These are phyloP conservation scores for Termitomyces sp. DNA, from an alignment of 768 basidiomycete species.

Conservation along the genomic window DNA sequence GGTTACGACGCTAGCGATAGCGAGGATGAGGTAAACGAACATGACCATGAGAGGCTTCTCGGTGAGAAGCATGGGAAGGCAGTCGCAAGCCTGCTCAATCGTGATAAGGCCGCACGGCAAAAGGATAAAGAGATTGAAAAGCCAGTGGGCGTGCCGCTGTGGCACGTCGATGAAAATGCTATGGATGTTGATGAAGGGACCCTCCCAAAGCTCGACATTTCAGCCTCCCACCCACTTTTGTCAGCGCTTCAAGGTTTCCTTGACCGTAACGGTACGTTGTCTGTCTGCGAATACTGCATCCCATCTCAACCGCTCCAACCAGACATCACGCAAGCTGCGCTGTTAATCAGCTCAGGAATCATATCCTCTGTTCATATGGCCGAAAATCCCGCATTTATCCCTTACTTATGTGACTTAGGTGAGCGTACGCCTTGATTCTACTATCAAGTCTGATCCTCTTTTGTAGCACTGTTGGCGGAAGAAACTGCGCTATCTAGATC, in stretches of 20 bases:
- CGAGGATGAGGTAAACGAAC: constrained; percentile 29
- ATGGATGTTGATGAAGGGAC: constrained; percentile 16
- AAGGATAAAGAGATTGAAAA: constrained; percentile 25
- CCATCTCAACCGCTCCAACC: constrained; percentile 6
- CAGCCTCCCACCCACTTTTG: constrained; percentile 23
- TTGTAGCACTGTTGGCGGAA: constrained; percentile 28
- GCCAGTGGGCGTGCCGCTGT: constrained; percentile 29
- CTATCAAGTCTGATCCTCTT: constrained; percentile 8
- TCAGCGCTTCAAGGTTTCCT: constrained; percentile 31
- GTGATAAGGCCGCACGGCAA: constrained; percentile 33
- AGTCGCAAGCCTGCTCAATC: constrained; percentile 42
- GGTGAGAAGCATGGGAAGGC: constrained; percentile 41
- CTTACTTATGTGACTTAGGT: constrained; percentile 44
- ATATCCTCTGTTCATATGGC: constrained; percentile 32
- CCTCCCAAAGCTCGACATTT: constrained; percentile 14
- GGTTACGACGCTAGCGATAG: constrained; percentile 13
- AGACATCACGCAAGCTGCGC: constrained; percentile 40
- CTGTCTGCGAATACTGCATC: constrained; percentile 1
- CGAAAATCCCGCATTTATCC: constrained; percentile 28
- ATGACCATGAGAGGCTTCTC: constrained; percentile 35
- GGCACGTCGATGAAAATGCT: constrained; percentile 20
- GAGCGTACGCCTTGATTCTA: constrained; percentile 16
- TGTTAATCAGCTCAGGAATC: constrained; percentile 42
- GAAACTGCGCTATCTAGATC: constrained; percentile 22
- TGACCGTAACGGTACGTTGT: constrained; percentile 31